These are phyloP conservation scores for Arachis monticola DNA, from an alignment of 331 rosid genomes.

Conservation along the genomic window DNA sequence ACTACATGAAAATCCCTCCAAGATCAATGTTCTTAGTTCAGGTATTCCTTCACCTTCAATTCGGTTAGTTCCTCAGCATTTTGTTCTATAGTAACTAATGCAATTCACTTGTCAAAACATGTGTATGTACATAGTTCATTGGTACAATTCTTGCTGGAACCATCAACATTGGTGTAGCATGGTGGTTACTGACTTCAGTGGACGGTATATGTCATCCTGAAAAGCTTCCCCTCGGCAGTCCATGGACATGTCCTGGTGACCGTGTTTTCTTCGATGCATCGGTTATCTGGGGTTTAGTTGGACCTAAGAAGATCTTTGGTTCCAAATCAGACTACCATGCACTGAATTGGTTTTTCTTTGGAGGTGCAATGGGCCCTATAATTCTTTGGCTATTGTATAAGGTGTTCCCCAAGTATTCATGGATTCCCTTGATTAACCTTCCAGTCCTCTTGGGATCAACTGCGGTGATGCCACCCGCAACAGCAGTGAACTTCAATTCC, in stretches of 20 bases:
- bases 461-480: slow-evolving; percentile 69
- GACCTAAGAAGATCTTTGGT: slow-evolving; percentile 66
- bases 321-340: slow-evolving; percentile 50
- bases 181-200: slow-evolving; percentile 61
- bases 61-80: too few species aligned
- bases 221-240: slow-evolving; percentile 57
- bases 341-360: slow-evolving; percentile 75
- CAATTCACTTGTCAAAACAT: not conserved
- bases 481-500: slow-evolving; percentile 65
- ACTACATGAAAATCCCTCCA: slow-evolving; percentile 79
- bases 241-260: slow-evolving; percentile 72
- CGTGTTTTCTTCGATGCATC: slow-evolving; percentile 76
- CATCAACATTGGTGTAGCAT: slow-evolving; percentile 48
- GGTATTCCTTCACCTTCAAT: slow-evolving; percentile 35
- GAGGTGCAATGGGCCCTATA: slow-evolving; percentile 64
- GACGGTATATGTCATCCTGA: slow-evolving; percentile 52
- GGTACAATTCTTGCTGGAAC: slow-evolving; percentile 51
- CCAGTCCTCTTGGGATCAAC: slow-evolving; percentile 76
- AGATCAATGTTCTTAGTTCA: slow-evolving; percentile 78
- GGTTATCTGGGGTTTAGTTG: slow-evolving; percentile 30
- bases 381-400: slow-evolving; percentile 61
- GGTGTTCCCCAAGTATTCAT: slow-evolving; percentile 59
- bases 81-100: not conserved
- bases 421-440: slow-evolving; percentile 71
- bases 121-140: slow-evolving; percentile 44